Evolutionary conservation across 2,329 filamentous ascomycete species (phyloP).

Genomic region (Sarocladium brachiariae): DNA sequence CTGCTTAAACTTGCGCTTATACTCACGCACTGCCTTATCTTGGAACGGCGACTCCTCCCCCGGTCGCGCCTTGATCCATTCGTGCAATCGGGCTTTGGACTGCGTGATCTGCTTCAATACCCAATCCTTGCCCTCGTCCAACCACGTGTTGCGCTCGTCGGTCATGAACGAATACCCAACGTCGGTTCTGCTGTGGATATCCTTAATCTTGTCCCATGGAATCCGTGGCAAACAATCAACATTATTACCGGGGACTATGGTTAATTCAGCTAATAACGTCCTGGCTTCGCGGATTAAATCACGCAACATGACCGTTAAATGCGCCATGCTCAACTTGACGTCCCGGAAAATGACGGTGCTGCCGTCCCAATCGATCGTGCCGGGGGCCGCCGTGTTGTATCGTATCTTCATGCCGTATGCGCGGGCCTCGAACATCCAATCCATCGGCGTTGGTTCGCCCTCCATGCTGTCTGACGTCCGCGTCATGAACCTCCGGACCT

Average conservation of each 20-base stretch:
- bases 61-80: not conserved
- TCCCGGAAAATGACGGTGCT: not conserved
- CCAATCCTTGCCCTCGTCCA: not conserved
- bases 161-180: not conserved
- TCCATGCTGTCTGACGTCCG: not conserved
- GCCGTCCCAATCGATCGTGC: not conserved
- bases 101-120: not conserved
- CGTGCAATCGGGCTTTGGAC: not conserved
- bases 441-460: not conserved
- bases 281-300: not conserved
- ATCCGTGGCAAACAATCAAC: not conserved
- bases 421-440: slow-evolving; percentile 4
- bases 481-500: slow-evolving; percentile 4
- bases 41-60: not conserved
- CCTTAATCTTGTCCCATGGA: not conserved
- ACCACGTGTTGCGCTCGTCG: not conserved
- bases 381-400: not conserved
- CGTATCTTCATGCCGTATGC: not conserved
- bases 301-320: not conserved
- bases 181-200: not conserved
- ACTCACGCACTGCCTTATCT: not conserved
- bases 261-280: not conserved
- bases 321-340: not conserved
- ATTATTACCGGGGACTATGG: not conserved
- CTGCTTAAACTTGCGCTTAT: not conserved